These are phyloP conservation scores for Fusarium protoensiforme DNA, from an alignment of 2,329 filamentous ascomycete species.

Conservation along the genomic window DNA sequence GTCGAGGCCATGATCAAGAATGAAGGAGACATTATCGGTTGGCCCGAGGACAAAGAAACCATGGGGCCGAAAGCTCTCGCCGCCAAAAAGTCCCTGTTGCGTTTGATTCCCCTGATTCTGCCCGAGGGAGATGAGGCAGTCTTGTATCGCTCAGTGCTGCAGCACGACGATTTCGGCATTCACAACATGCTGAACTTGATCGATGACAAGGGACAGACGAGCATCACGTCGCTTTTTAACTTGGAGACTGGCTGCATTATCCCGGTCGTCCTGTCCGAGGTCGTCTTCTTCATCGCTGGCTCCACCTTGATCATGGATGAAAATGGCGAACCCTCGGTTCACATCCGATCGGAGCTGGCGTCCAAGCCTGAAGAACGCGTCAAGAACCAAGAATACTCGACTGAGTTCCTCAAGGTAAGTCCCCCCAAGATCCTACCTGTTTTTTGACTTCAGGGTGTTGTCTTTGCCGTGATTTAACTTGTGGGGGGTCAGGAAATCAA, in stretches of 20 bases:
- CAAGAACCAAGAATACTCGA: background rate
- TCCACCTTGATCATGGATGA: background rate
- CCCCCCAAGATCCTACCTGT: no score
- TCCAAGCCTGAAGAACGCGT: background rate
- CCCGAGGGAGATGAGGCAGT: constrained; percentile 11
- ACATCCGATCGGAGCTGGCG: background rate
- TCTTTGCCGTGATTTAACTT: background rate
- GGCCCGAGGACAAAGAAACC: background rate
- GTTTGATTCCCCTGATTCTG: constrained; percentile 38
- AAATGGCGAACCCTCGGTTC: background rate
- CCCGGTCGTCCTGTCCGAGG: background rate
- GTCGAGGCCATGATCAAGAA: constrained; percentile 43
- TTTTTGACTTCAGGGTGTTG: no score
- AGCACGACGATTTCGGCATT: constrained; percentile 49
- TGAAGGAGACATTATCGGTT: constrained; percentile 21
- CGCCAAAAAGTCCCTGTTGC: constrained; percentile 43
- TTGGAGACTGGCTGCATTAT: background rate
- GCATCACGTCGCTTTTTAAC: background rate
- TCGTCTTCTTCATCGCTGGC: background rate
- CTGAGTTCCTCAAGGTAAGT: background rate
- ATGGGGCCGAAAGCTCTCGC: constrained; percentile 16
- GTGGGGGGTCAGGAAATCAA: background rate
- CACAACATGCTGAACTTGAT: background rate
- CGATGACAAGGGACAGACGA: background rate
- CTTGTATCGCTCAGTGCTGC: constrained; percentile 47